Conservation (phyloP, 1,284 basidiomycete species). For the Ceratobasidium sp. region DNA sequence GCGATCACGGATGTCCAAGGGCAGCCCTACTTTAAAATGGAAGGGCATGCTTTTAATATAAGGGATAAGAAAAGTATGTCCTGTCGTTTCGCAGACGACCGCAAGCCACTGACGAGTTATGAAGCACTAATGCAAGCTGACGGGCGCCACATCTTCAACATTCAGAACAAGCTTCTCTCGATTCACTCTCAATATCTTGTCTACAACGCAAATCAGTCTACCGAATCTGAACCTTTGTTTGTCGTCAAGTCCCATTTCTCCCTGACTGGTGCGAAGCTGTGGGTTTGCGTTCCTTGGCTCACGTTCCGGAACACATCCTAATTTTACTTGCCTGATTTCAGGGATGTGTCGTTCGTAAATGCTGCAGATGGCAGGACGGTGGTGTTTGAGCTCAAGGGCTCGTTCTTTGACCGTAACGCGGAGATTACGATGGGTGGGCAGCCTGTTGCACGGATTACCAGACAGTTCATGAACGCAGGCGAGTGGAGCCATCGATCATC, state of each 20-base stretch:
- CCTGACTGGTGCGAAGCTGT: constrained; percentile 31
- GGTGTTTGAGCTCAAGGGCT: constrained; percentile 26
- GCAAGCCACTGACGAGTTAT: neutral
- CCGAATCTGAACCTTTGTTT: constrained; percentile 38
- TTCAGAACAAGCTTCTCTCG: constrained; percentile 39
- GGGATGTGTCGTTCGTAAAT: constrained; percentile 29
- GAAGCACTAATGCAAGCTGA: constrained; percentile 35
- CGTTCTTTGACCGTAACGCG: constrained; percentile 38
- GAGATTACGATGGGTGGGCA: constrained; percentile 37
- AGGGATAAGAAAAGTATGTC: constrained; percentile 31
- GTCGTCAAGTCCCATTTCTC: constrained; percentile 40
- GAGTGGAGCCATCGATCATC: neutral
- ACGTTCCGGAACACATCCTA: too few species aligned
- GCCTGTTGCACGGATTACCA: constrained; percentile 35
- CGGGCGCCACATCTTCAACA: constrained; percentile 36
- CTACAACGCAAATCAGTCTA: constrained; percentile 35
- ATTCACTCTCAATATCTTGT: constrained; percentile 32
- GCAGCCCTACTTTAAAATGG: constrained; percentile 36
- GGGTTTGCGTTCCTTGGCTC: neutral
- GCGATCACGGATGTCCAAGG: constrained; percentile 33
- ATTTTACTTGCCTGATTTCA: neutral
- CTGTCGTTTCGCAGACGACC: neutral
- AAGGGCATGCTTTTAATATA: constrained; percentile 23
- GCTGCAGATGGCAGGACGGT: constrained; percentile 18
- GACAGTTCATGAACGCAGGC: constrained; percentile 41